These are phyloP conservation scores for Blastomyces silverae DNA, from an alignment of 2,329 filamentous ascomycete genomes.

Conservation along the genomic window DNA sequence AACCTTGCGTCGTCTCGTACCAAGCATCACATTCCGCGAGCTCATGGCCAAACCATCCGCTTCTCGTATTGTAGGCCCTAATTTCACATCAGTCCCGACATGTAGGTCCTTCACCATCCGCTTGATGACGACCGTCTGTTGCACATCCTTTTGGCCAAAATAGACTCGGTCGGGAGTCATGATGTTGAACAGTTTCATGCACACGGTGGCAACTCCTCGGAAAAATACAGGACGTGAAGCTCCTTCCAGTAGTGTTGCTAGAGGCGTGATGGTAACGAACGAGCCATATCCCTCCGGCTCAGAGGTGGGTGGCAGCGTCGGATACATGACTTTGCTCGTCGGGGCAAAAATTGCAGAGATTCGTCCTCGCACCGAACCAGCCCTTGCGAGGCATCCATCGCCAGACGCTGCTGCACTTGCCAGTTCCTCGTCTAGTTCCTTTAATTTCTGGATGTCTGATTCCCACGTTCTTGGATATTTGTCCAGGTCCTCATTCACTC, in stretches of 20 bases:
- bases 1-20: conserved; percentile 61
- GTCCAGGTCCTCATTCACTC: conserved; percentile 74
- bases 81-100: conserved; percentile 64
- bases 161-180: conserved; percentile 72
- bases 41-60: conserved; percentile 80
- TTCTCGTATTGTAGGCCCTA: conserved; percentile 70
- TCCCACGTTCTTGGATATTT: conserved; percentile 91
- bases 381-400: conserved; percentile 13
- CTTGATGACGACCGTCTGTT: conserved; percentile 86
- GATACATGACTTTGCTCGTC: conserved; percentile 78
- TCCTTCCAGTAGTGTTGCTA: conserved; percentile 76
- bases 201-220: conserved; percentile 89
- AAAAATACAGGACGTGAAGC: conserved; percentile 88
- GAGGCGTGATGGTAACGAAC: conserved; percentile 84
- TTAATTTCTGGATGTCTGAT: conserved; percentile 61
- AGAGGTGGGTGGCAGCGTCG: conserved; percentile 65
- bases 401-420: conserved; percentile 50
- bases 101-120: conserved; percentile 84
- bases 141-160: conserved; percentile 96
- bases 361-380: conserved; percentile 49
- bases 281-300: conserved; percentile 70
- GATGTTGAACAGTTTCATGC: conserved; percentile 88
- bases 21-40: conserved; percentile 89
- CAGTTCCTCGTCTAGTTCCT: conserved; percentile 64
- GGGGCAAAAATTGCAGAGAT: conserved; percentile 83